A percentile compares a stretch with the other conserved stretches of the same genome.
These are phyloP conservation scores for Oldenlandia corymbosa DNA, from an alignment of 257 asterid genomes.

Conservation along the genomic window DNA sequence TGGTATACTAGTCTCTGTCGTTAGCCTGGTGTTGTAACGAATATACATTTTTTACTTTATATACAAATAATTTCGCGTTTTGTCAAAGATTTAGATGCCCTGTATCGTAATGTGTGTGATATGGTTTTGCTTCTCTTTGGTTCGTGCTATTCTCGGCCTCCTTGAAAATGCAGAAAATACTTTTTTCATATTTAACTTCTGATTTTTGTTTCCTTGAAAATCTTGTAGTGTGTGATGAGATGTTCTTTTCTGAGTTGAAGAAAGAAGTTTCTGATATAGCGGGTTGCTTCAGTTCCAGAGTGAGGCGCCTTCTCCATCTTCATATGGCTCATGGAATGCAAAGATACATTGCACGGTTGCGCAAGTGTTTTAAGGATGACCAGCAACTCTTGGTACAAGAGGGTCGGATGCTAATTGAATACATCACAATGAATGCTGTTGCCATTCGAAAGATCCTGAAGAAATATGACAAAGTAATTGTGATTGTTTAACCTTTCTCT, in stretches of 20 bases:
- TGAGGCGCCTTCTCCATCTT: conserved; percentile 62
- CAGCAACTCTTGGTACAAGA: conserved; percentile 51
- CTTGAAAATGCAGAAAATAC: background rate
- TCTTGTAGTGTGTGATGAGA: conserved; percentile 71
- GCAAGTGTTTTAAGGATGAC: conserved; percentile 54
- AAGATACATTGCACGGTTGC: conserved; percentile 35
- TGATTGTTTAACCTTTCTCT: conserved; percentile 3
- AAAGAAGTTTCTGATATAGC: conserved; percentile 76
- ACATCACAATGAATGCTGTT: conserved; percentile 70
- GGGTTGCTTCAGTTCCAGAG: conserved; percentile 80
- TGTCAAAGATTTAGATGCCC: background rate
- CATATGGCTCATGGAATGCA: conserved; percentile 54
- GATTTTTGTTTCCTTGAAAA: background rate
- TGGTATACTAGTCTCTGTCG: no score
- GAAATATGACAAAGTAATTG: conserved; percentile 78
- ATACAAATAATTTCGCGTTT: no score
- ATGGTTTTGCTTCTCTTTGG: background rate
- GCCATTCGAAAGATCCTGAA: conserved; percentile 88
- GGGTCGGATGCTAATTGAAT: conserved; percentile 59
- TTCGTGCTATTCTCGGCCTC: background rate
- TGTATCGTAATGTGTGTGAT: no score
- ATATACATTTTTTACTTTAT: no score
- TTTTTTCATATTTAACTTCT: conserved; percentile 9
- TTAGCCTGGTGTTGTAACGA: no score
- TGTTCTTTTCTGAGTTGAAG: conserved; percentile 67